phyloP scores from a whole-genome alignment of 2,329 filamentous ascomycete genomes.

The Colletotrichum zoysiae region DNA sequence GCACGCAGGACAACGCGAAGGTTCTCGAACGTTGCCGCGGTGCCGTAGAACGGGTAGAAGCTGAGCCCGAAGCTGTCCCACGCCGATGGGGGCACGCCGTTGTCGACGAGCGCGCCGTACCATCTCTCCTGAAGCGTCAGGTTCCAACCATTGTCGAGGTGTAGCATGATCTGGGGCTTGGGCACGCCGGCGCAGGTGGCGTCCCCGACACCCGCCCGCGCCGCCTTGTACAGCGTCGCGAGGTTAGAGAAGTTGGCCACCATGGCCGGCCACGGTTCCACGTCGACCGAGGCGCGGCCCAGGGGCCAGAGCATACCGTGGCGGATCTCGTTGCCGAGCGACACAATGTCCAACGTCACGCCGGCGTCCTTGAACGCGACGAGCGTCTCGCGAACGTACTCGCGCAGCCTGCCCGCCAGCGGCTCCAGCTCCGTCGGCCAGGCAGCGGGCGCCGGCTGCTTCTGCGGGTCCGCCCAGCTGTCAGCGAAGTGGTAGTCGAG shows the following conservation, averaged over 20 bases:
- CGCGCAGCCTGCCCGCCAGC: slow-evolving; percentile 48
- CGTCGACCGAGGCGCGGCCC: slow-evolving; percentile 50
- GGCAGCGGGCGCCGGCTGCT: slow-evolving; percentile 49
- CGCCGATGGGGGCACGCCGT: slow-evolving; percentile 34
- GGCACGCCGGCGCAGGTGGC: slow-evolving; percentile 39
- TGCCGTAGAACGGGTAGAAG: slow-evolving; percentile 41
- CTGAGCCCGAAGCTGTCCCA: slow-evolving; percentile 36
- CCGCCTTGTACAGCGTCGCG: slow-evolving; percentile 46
- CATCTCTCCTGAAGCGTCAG: slow-evolving; percentile 37
- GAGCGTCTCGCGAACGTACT: slow-evolving; percentile 52
- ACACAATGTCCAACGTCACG: slow-evolving; percentile 55
- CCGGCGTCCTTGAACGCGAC: slow-evolving; percentile 53
- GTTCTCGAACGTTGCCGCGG: slow-evolving; percentile 36
- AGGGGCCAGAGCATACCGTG: slow-evolving; percentile 51
- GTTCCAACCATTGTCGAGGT: slow-evolving; percentile 41
- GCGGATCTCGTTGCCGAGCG: slow-evolving; percentile 53
- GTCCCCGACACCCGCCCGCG: slow-evolving; percentile 39
- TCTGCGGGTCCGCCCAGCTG: slow-evolving; percentile 52
- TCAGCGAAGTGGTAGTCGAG: slow-evolving; percentile 52
- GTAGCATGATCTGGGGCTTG: slow-evolving; percentile 41
- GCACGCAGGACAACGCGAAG: slow-evolving; percentile 16
- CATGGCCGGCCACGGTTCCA: slow-evolving; percentile 48
- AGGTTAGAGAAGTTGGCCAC: slow-evolving; percentile 50
- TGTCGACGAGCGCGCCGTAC: slow-evolving; percentile 36
- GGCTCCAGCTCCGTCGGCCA: slow-evolving; percentile 51